Conservation (phyloP, 2,329 filamentous ascomycete genomes). For the Penicillium polonicum region DNA sequence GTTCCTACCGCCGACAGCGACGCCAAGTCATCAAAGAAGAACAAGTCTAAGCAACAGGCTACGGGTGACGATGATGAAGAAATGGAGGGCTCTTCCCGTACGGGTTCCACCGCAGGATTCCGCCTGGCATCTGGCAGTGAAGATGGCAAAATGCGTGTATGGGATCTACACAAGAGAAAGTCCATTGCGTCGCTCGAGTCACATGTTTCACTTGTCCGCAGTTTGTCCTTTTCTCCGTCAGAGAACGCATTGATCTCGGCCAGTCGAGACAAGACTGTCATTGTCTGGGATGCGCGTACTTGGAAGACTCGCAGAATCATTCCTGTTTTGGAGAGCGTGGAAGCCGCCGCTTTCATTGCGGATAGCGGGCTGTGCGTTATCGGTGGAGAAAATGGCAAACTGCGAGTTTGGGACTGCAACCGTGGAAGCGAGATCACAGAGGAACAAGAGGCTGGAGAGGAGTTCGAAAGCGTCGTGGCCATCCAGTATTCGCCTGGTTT, state of each 20-base stretch:
- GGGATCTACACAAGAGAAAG: constrained; percentile 83
- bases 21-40: constrained; percentile 45
- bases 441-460: constrained; percentile 62
- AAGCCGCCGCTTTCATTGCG: constrained; percentile 76
- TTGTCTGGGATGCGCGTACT: constrained; percentile 81
- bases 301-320: constrained; percentile 83
- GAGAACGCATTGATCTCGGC: constrained; percentile 77
- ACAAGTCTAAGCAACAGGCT: constrained; percentile 42
- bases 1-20: constrained; percentile 51
- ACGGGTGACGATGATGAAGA: constrained; percentile 40
- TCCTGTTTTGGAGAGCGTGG: constrained; percentile 80
- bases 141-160: constrained; percentile 87
- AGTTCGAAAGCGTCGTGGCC: constrained; percentile 68
- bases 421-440: constrained; percentile 75
- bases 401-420: constrained; percentile 80
- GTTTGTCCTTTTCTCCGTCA: constrained; percentile 73
- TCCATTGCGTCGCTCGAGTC: constrained; percentile 78
- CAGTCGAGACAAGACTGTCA: constrained; percentile 89
- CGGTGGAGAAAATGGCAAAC: constrained; percentile 76
- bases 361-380: constrained; percentile 73
- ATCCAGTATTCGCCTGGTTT: constrained; percentile 65
- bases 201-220: constrained; percentile 92
- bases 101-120: constrained; percentile 60
- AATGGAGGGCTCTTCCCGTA: constrained; percentile 43
- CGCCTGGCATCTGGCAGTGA: constrained; percentile 87